Conservation (phyloP, 345 rosid species). For the Eucalyptus sp. region DNA sequence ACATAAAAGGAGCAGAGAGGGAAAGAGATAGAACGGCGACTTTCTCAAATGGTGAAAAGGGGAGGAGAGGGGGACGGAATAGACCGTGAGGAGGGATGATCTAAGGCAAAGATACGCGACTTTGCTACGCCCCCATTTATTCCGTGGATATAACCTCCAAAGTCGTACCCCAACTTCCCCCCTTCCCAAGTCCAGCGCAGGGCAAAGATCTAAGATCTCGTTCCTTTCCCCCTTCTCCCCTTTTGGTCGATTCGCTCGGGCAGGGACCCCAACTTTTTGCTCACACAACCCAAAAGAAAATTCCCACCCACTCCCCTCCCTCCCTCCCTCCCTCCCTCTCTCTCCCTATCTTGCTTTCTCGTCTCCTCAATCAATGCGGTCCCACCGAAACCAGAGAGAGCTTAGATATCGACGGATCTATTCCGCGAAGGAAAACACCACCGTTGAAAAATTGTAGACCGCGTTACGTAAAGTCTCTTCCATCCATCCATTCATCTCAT, state of each 20-base stretch:
- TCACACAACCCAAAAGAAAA: neutral
- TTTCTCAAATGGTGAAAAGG: neutral
- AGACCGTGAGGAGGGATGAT: neutral
- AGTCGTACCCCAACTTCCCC: neutral
- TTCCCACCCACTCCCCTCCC: neutral
- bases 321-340: neutral
- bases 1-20: neutral
- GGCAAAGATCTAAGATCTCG: neutral
- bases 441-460: neutral
- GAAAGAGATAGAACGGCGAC: neutral
- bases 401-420: neutral
- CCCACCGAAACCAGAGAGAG: neutral
- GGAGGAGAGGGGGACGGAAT: neutral
- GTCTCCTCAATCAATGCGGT: neutral
- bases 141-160: neutral
- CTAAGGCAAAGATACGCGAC: neutral
- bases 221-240: neutral
- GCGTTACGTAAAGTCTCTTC: neutral
- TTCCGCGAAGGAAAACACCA: neutral
- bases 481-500: neutral
- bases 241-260: neutral
- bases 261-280: neutral
- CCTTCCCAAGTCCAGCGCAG: neutral
- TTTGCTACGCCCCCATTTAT: neutral
- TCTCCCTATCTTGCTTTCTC: neutral